Base-by-base conservation (phyloP, 768 basidiomycete genomes). In the Lactifluus piperatus region DNA sequence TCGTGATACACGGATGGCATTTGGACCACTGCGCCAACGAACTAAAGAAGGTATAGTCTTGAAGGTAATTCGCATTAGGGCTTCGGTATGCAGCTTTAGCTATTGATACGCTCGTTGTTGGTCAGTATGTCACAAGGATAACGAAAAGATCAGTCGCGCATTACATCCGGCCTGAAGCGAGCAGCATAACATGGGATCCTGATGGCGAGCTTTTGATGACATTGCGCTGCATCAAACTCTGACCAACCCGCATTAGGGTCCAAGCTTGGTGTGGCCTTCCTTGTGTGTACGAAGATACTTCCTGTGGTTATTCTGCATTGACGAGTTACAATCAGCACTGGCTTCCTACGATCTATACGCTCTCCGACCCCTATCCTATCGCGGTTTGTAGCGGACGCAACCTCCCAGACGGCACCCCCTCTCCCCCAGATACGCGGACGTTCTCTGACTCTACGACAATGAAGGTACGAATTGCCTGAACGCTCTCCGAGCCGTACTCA, bases 371-470 rank as follows among this genome's bases (percentile, higher is more conserved):
- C 7, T 73, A 81, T 61, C 90, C 89, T 3, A 64, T 91, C 46
- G 89, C 88, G 0, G 75, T 82, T 2, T 84, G 86, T 67, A 87
- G 77, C 54, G 86, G 81, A 7, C 70, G 71, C 43, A 78, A 80
- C 52, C 72, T 75, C 3, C 82, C 85, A 7, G 76, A 81, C 53
- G 85, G 86, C 37, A 75, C 73, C 5, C 77, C 77, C 5, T 68
- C 79, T 30, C 71, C 77, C 37, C 30, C 71, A 7, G 74, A 74
- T 36, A 72, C 81, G 64, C 72, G 80, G 52, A 76, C 80, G 4
- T 91, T 89, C 69, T 76, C 75, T 0, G 91, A 91, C 68, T 78
- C 79, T 0, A 88, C 85, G 60, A 90, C 88, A 1, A 89, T 87
- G 76, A 91, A 91, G 77, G 88, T 84, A 55, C 24, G 46, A 10